phyloP scores from a whole-genome alignment of 2,329 filamentous ascomycete genomes.

The Paecilomyces sp. region DNA sequence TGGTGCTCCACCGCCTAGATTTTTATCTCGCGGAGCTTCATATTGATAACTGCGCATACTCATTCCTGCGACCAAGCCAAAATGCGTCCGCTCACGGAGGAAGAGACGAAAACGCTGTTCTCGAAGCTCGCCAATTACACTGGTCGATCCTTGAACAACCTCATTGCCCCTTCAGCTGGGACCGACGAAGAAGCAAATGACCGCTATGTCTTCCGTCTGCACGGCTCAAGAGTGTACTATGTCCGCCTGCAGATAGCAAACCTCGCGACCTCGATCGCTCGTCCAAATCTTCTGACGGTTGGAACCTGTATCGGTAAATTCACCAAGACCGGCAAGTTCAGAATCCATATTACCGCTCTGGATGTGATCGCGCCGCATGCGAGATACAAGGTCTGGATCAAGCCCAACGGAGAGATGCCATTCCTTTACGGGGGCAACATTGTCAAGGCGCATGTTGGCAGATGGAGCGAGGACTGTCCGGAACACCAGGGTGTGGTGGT shows the following conservation, averaged over 20 bases:
- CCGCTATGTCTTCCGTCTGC: slow-evolving; percentile 78
- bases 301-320: slow-evolving; percentile 91
- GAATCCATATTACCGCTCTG: slow-evolving; percentile 81
- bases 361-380: slow-evolving; percentile 85
- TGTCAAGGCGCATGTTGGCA: slow-evolving; percentile 71
- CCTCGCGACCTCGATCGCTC: slow-evolving; percentile 75
- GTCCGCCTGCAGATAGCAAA: slow-evolving; percentile 85
- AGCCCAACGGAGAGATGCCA: slow-evolving; percentile 93
- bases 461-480: slow-evolving; percentile 85
- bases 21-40: slow-evolving; percentile 17
- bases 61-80: slow-evolving; percentile 17
- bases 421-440: slow-evolving; percentile 93
- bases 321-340: slow-evolving; percentile 93
- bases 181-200: slow-evolving; percentile 63
- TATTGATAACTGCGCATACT: not conserved
- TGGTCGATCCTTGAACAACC: slow-evolving; percentile 74
- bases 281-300: slow-evolving; percentile 76
- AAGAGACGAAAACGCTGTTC: slow-evolving; percentile 64
- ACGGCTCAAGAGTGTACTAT: slow-evolving; percentile 83
- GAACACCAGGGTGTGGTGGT: slow-evolving; percentile 91
- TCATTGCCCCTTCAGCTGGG: slow-evolving; percentile 67
- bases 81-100: slow-evolving; percentile 75
- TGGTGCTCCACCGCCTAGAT: slow-evolving; percentile 14
- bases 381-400: slow-evolving; percentile 95
- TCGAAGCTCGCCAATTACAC: slow-evolving; percentile 92